A percentile compares a stretch with the other conserved stretches of the same genome.
Conservation (phyloP, 192 early-diverging fungal species). For the Irineochytrium annulatum region DNA sequence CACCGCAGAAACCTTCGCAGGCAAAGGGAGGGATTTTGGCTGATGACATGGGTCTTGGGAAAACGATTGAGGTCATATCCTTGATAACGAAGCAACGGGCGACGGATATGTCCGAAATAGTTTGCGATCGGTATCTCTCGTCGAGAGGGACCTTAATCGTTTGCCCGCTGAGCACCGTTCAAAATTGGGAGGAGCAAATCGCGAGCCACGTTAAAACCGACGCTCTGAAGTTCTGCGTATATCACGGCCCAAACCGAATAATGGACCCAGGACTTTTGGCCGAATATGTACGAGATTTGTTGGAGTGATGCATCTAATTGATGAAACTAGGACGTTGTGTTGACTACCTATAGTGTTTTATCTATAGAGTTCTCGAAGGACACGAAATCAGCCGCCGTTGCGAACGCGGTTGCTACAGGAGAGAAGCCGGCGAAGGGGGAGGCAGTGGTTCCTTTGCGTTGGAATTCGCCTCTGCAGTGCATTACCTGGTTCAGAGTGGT, state of each 20-base stretch:
- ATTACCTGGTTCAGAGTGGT: conserved; percentile 83
- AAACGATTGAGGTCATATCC: conserved; percentile 50
- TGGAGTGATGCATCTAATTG: neutral
- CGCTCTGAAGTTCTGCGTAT: conserved; percentile 47
- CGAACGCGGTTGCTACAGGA: conserved; percentile 1
- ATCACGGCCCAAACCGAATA: conserved; percentile 55
- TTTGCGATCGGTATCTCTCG: neutral
- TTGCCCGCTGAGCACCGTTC: conserved; percentile 65
- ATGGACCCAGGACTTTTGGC: conserved; percentile 44
- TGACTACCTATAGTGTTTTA: conserved; percentile 70
- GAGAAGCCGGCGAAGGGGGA: conserved; percentile 21
- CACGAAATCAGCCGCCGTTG: conserved; percentile 17
- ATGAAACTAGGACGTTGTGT: conserved; percentile 52
- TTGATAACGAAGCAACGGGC: conserved; percentile 31
- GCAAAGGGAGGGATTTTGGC: conserved; percentile 61
- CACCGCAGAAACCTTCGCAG: conserved; percentile 37
- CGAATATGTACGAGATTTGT: conserved; percentile 33
- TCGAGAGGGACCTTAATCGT: conserved; percentile 61
- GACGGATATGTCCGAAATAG: neutral
- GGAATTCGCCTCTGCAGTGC: conserved; percentile 43
- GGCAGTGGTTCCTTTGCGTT: conserved; percentile 2
- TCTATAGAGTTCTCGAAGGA: conserved; percentile 49
- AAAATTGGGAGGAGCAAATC: conserved; percentile 74
- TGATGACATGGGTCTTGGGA: conserved; percentile 55
- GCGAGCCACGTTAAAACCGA: conserved; percentile 37